These are phyloP conservation scores for Andrographis paniculata DNA, from an alignment of 305 asterid genomes.

Conservation along the genomic window DNA sequence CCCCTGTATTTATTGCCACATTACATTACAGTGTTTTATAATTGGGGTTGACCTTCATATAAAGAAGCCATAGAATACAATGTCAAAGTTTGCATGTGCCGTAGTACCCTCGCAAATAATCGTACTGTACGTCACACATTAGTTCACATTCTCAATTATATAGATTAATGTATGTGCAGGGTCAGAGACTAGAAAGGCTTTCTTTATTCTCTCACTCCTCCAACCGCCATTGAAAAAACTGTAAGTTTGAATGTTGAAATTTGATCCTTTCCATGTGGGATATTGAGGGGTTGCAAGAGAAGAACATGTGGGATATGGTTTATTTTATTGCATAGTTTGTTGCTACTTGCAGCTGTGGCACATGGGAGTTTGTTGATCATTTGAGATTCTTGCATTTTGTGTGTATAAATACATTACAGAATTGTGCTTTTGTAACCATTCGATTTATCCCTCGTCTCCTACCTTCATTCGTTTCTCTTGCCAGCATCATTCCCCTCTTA, in stretches of 20 bases:
- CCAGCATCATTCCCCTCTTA: background rate
- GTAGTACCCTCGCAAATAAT: background rate
- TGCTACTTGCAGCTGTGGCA: constrained; percentile 28
- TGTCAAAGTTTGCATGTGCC: background rate
- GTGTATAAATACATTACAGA: constrained; percentile 31
- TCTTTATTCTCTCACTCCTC: background rate
- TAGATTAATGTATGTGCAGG: background rate
- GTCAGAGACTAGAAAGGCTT: background rate
- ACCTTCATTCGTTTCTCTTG: background rate
- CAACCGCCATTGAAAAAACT: background rate
- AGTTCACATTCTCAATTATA: background rate
- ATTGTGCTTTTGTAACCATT: background rate
- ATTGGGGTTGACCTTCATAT: background rate
- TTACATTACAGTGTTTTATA: too few relatives aligned
- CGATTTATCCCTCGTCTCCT: background rate
- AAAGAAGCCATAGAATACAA: background rate
- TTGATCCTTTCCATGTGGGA: background rate
- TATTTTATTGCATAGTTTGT: background rate
- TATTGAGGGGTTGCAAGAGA: background rate
- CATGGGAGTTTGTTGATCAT: constrained; percentile 41
- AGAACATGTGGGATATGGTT: background rate
- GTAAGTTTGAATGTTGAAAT: background rate
- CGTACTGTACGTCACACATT: background rate
- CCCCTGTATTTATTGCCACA: too few relatives aligned
- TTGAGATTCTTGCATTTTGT: constrained; percentile 16